Evolutionary conservation across 2,329 filamentous ascomycete species (phyloP).

Genomic region (Polychaeton citri): DNA sequence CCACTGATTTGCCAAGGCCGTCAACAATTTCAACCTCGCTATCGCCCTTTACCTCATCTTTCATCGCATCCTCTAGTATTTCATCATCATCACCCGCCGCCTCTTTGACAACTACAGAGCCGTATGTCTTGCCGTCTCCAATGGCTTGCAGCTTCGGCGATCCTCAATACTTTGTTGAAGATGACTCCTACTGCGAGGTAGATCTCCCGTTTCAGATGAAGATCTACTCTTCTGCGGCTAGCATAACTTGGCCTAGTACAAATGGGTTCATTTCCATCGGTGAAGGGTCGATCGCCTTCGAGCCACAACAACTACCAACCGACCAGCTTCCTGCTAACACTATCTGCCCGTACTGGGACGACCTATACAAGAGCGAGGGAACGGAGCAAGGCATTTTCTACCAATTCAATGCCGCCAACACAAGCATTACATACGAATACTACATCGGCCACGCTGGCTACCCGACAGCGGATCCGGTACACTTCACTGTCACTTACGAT

Average conservation of each 20-base stretch:
- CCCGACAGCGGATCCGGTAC: slow-evolving; percentile 11
- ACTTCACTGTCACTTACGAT: slow-evolving; percentile 19
- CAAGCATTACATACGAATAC: slow-evolving; percentile 18
- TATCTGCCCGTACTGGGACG: slow-evolving; percentile 20
- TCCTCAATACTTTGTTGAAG: slow-evolving; percentile 13
- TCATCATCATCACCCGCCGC: slow-evolving; percentile 3
- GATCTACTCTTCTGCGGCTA: slow-evolving; percentile 11
- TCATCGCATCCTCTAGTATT: too few relatives aligned
- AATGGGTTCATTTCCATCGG: slow-evolving; percentile 20
- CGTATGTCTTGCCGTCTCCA: slow-evolving; percentile 16
- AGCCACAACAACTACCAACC: slow-evolving; percentile 11
- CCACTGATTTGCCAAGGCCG: too few relatives aligned
- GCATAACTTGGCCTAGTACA: slow-evolving; percentile 13
- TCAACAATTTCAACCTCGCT: too few relatives aligned
- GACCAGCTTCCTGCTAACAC: slow-evolving; percentile 14
- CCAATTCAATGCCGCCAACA: slow-evolving; percentile 7
- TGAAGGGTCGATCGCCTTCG: slow-evolving; percentile 14
- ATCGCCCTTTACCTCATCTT: too few relatives aligned
- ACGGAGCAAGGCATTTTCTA: slow-evolving; percentile 21
- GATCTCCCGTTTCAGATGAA: slow-evolving; percentile 16
- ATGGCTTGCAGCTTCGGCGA: slow-evolving; percentile 20
- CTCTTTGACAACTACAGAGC: slow-evolving; percentile 5
- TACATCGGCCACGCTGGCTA: slow-evolving; percentile 11
- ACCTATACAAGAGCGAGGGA: slow-evolving; percentile 15
- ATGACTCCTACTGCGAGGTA: slow-evolving; percentile 21